These are phyloP conservation scores for Saprolegnia parasitica DNA, from an alignment of 352 stramenopile species.

Conservation along the genomic window DNA sequence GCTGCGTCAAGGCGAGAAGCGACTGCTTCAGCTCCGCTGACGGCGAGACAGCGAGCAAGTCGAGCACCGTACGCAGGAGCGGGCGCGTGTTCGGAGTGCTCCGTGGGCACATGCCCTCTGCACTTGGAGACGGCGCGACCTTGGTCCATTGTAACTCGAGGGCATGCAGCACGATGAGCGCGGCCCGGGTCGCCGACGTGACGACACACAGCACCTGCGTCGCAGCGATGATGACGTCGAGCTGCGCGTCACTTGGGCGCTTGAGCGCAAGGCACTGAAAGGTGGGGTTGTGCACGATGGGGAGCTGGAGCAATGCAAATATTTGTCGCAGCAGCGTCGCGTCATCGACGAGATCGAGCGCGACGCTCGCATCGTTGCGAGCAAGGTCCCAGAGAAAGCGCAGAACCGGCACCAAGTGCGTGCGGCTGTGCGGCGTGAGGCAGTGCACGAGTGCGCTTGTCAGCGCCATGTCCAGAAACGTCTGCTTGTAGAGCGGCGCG, in stretches of 20 bases:
- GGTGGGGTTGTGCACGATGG: background rate
- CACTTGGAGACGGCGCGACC: background rate
- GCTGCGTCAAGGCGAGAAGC: constrained; percentile 1
- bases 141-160: background rate
- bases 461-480: background rate
- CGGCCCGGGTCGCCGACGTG: constrained; percentile 1
- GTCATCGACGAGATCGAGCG: background rate
- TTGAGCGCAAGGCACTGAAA: constrained; percentile 2
- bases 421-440: background rate
- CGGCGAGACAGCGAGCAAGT: background rate
- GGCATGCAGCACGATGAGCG: background rate
- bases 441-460: constrained; percentile 3
- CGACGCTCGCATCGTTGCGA: background rate
- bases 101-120: background rate
- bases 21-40: background rate
- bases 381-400: background rate
- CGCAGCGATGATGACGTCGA: background rate
- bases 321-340: constrained; percentile 7
- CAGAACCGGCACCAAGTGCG: background rate
- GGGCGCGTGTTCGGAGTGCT: constrained; percentile 3
- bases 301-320: constrained; percentile 10
- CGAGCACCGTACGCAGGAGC: constrained; percentile 12
- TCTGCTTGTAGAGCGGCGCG: background rate
- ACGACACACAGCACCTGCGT: constrained; percentile 4
- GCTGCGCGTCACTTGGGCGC: background rate